Conservation (phyloP, 2,329 filamentous ascomycete species). For the Chaetomiaceae sp. region DNA sequence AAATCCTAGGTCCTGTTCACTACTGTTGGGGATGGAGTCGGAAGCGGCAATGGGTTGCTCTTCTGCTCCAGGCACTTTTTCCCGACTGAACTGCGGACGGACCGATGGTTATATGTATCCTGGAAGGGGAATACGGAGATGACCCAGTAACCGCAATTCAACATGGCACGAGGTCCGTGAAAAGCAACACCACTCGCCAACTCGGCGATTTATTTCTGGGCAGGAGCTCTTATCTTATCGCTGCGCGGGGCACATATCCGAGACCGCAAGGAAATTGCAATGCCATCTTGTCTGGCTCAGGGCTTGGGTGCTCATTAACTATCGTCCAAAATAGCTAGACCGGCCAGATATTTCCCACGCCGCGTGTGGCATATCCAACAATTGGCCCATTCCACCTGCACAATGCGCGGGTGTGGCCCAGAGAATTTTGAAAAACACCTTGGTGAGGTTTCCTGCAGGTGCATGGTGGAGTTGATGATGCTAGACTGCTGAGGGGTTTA, state of each 20-base stretch:
- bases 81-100: too few relatives aligned
- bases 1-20: slow-evolving; percentile 1
- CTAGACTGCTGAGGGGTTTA: slow-evolving; percentile 22
- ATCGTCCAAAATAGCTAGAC: background rate
- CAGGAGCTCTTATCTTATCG: slow-evolving; percentile 32
- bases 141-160: background rate
- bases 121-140: background rate
- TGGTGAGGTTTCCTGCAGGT: background rate
- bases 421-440: background rate
- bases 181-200: background rate
- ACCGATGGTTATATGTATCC: background rate
- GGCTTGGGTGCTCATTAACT: background rate
- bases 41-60: background rate
- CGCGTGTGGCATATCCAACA: background rate
- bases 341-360: background rate
- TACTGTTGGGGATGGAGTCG: background rate
- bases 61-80: too few relatives aligned
- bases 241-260: slow-evolving; percentile 17
- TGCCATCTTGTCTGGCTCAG: background rate
- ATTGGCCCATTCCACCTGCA: background rate
- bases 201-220: background rate
- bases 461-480: slow-evolving; percentile 2
- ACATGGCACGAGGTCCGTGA: slow-evolving; percentile 1
- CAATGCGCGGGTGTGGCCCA: background rate
- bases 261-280: slow-evolving; percentile 3